Base-by-base conservation (phyloP, 371 early-diverging fungal species). In the Synchytrium microbalum region DNA sequence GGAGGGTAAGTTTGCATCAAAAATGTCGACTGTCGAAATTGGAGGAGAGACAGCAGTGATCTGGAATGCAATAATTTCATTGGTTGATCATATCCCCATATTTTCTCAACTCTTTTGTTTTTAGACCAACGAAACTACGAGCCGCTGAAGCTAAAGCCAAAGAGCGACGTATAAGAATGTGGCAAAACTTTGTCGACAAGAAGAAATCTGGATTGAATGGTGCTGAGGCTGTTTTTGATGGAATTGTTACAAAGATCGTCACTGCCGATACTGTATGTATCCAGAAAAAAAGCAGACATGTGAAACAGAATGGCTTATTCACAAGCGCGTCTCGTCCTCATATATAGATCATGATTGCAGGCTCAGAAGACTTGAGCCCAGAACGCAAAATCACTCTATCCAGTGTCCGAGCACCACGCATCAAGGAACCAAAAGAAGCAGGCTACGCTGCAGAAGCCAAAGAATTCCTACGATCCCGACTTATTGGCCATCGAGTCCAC, bases 361-460 rank as follows among this genome's bases (percentile, higher is more conserved):
- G 80, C 58, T 63, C 70, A 32, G 77, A 75, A 24, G 72, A 73
- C 52, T 71, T 79, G 10, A 80, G 81, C 19, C 71, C 72, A 61
- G 96, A 93, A 58, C 83, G 83, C 66, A 89, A 91, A 75, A 31
- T 95, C 30, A 84, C 85, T 64, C 80, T 96, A n/a, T 75, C 95
- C 19, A 88, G 89, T 62, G 72, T 95, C 30, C 86, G 92, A 64
- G 85, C 83, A 1, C 92, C 91, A 32, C 87, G 85, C 68, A 77
- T 80, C 46, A 84, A 88, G 59, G 91, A 91, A 61, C 69, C 86
- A 28, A 86, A 86, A 57, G 87, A 89, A 70, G 88, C 88, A 14
- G 89, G 88, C 16, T 95, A 92, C 73, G 84, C 88, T 60, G 85
- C 85, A 63, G 92, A 94, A 66, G 93, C 95, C 14, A 84, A 88